Base-by-base conservation (phyloP, 2,329 filamentous ascomycete species). In the Albifimbria verrucaria region DNA sequence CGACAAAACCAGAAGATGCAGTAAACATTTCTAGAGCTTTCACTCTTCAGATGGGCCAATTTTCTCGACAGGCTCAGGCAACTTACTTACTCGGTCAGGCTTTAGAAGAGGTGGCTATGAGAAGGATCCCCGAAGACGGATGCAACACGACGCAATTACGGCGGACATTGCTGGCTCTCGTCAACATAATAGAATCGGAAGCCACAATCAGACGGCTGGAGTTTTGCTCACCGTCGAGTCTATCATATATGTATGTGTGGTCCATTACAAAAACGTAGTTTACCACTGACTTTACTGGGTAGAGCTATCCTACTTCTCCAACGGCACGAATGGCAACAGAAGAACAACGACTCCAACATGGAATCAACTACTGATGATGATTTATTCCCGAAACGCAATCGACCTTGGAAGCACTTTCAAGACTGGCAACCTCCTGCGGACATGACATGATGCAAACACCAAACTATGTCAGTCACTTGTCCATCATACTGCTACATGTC, bases 1-100 rank as follows among this genome's bases (percentile, higher is more conserved):
- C 23, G 15, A 43, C 42, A 12, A 47, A 12, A 26, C 28, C 28
- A 2, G 28, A 15, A 25, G 41, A 50, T 21, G 53, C 47, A 15
- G 53, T 52, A 1, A 49, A 22, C 20, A 55, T 55, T 15, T 55
- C 53, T 17, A 52, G 15, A 7, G 53, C 45, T 2, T 52, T 55
- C 20, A 49, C 53, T 1, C 46, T 55, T 2, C 39, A 48, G 41
- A 52, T 49, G 41, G 53, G 53, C 7, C 45, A 20, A 12, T 55
- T 55, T 23, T 47, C 53, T 23, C 44, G 50, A 25, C 42, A 52
- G 7, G 39, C 49, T 5, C 53, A 55, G 47, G 41, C 53, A 12
- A 55, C 53, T 2, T 55, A 55, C 44, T 23, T 55, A 15, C 41
- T 52, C 12, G 51, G 50, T 21, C 49, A 55, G 25, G 46, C 46